Evolutionary conservation across 176 grass and related monocot species (phyloP).

Genomic region (Bothriochloa decipiens): DNA sequence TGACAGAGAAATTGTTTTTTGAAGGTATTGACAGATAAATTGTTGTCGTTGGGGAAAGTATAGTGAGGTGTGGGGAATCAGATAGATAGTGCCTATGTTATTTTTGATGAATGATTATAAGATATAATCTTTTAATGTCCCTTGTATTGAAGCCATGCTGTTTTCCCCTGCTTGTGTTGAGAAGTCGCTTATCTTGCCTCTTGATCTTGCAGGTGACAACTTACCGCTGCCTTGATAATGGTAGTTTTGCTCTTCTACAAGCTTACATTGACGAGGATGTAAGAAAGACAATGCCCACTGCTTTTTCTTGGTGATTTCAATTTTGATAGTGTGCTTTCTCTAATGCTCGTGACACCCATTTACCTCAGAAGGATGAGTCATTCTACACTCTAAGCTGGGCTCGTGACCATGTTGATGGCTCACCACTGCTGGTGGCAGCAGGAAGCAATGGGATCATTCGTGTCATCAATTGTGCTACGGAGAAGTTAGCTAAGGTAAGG

Average conservation of each 20-base stretch:
- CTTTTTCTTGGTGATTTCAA: conserved; percentile 12
- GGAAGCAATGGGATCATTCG: conserved; percentile 82
- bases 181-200: neutral
- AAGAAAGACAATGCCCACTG: conserved; percentile 44
- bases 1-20: neutral
- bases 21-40: no score
- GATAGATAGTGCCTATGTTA: neutral
- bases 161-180: neutral
- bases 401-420: conserved; percentile 68
- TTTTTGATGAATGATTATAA: neutral
- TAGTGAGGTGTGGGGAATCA: neutral
- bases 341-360: conserved; percentile 19
- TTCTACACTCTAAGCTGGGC: conserved; percentile 96
- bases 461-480: conserved; percentile 82
- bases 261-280: conserved; percentile 83
- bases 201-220: conserved; percentile 68
- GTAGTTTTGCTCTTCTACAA: conserved; percentile 75
- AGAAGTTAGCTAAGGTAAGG: conserved; percentile 85
- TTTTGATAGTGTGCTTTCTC: conserved; percentile 25
- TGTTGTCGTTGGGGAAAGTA: neutral
- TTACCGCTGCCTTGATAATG: conserved; percentile 79
- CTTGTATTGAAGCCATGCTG: neutral
- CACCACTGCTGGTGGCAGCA: conserved; percentile 83
- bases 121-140: neutral
- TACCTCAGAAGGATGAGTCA: conserved; percentile 76